Conservation (phyloP, 2,329 filamentous ascomycete genomes). For the Chaetomiaceae sp. region DNA sequence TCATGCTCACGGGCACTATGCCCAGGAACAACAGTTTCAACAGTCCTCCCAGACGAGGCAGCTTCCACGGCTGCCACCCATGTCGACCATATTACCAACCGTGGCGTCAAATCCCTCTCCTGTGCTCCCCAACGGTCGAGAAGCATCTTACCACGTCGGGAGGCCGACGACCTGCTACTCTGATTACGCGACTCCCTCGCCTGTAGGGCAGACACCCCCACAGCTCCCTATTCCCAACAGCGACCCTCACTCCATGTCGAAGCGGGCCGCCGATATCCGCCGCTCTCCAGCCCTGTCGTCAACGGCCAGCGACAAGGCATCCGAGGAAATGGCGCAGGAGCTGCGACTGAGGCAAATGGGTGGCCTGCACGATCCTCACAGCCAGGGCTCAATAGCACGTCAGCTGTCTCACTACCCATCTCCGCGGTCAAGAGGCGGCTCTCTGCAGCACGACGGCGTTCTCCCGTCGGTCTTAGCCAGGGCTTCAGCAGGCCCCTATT, state of each 20-base stretch:
- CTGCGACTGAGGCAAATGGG: slow-evolving; percentile 23
- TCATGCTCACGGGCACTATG: slow-evolving; percentile 29
- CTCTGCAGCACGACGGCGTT: slow-evolving; percentile 20
- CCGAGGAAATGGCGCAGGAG: slow-evolving; percentile 26
- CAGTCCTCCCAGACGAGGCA: slow-evolving; percentile 17
- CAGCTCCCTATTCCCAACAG: slow-evolving; percentile 26
- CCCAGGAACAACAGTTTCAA: slow-evolving; percentile 25
- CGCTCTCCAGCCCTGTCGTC: slow-evolving; percentile 29
- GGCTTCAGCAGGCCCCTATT: slow-evolving; percentile 11
- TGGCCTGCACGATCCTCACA: slow-evolving; percentile 20
- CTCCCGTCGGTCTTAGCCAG: slow-evolving; percentile 12
- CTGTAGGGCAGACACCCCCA: slow-evolving; percentile 30
- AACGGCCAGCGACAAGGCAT: slow-evolving; percentile 28
- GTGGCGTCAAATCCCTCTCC: slow-evolving; percentile 18
- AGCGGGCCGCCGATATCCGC: slow-evolving; percentile 25
- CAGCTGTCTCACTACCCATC: slow-evolving; percentile 22
- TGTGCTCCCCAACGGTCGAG: slow-evolving; percentile 21
- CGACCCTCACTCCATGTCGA: slow-evolving; percentile 23
- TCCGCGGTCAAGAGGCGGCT: slow-evolving; percentile 20
- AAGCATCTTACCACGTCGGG: slow-evolving; percentile 20
- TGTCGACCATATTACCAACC: slow-evolving; percentile 28
- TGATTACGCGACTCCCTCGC: slow-evolving; percentile 32
- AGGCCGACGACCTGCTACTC: slow-evolving; percentile 26
- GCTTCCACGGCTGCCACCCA: slow-evolving; percentile 27
- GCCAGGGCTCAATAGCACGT: slow-evolving; percentile 20